Conservation (phyloP, 106 monocot species). For the Platanthera guangdongensis region DNA sequence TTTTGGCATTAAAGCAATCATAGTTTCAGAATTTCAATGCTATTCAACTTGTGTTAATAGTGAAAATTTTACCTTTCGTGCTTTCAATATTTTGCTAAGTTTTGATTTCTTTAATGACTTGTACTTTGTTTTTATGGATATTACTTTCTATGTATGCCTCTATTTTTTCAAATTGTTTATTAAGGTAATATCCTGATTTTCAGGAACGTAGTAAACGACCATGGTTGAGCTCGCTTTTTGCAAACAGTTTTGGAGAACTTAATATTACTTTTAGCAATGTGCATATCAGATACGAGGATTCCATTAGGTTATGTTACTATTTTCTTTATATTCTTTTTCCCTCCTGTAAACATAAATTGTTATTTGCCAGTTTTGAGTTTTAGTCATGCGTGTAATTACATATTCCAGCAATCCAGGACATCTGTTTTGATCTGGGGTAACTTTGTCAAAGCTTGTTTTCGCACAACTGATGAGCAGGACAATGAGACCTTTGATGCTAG, state of each 20-base stretch:
- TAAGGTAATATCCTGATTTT: slow-evolving; percentile 4
- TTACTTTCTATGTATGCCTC: neutral
- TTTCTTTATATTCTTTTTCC: neutral
- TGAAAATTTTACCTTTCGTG: neutral
- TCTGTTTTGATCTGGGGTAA: slow-evolving; percentile 9
- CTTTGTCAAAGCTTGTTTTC: slow-evolving; percentile 87
- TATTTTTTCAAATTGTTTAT: neutral
- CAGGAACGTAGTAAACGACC: slow-evolving; percentile 67
- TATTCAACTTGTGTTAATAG: neutral
- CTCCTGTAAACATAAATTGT: neutral
- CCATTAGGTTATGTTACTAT: slow-evolving; percentile 39
- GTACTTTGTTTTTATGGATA: neutral
- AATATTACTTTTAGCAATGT: slow-evolving; percentile 9
- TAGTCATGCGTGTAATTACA: neutral
- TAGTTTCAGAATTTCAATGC: neutral
- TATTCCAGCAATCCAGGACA: slow-evolving; percentile 76
- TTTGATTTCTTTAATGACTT: neutral
- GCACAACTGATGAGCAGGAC: slow-evolving; percentile 82
- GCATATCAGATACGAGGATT: slow-evolving; percentile 29
- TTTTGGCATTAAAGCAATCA: too few relatives aligned
- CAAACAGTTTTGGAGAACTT: slow-evolving; percentile 84
- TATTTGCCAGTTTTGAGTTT: neutral
- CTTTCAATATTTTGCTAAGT: neutral
- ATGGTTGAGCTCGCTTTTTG: slow-evolving; percentile 73
- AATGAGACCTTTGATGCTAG: slow-evolving; percentile 99